phyloP scores from a whole-genome alignment of 495 filamentous ascomycete species.

The Xylaria cubensis region DNA sequence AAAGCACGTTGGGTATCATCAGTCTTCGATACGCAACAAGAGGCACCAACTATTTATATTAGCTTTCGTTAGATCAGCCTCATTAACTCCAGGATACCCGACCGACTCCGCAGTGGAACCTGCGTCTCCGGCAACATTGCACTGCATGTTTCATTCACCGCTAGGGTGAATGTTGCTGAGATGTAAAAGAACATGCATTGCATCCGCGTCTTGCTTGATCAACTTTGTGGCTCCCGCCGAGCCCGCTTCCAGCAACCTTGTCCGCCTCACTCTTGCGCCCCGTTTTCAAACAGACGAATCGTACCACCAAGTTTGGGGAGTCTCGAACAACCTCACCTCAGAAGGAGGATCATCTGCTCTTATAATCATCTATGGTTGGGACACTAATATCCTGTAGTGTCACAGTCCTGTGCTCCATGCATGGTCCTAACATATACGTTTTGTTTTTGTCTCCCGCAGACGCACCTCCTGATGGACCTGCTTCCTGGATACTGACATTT shows the following conservation, averaged over 20 bases:
- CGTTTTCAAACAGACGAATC: conserved; percentile 41
- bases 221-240: conserved; percentile 35
- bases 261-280: conserved; percentile 46
- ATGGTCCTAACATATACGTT: conserved; percentile 11
- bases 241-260: conserved; percentile 39
- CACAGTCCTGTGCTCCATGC: conserved; percentile 17
- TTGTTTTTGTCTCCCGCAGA: conserved; percentile 11
- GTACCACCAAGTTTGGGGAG: conserved; percentile 14
- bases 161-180: conserved; percentile 24
- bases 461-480: conserved; percentile 8
- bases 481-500: background rate
- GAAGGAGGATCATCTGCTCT: conserved; percentile 11
- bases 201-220: conserved; percentile 31
- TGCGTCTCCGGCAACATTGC: conserved; percentile 10
- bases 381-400: conserved; percentile 21
- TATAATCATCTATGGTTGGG: conserved; percentile 19
- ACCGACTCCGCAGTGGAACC: conserved; percentile 22
- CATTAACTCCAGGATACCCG: conserved; percentile 11
- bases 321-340: conserved; percentile 15
- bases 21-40: conserved; percentile 7
- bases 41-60: conserved; percentile 26
- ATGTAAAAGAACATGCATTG: conserved; percentile 37
- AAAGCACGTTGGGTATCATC: conserved; percentile 10
- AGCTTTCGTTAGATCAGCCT: conserved; percentile 20
- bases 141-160: conserved; percentile 24